Evolutionary conservation across 805 yeast species (phyloP).

Genomic region (Kodamaea leandrae): DNA sequence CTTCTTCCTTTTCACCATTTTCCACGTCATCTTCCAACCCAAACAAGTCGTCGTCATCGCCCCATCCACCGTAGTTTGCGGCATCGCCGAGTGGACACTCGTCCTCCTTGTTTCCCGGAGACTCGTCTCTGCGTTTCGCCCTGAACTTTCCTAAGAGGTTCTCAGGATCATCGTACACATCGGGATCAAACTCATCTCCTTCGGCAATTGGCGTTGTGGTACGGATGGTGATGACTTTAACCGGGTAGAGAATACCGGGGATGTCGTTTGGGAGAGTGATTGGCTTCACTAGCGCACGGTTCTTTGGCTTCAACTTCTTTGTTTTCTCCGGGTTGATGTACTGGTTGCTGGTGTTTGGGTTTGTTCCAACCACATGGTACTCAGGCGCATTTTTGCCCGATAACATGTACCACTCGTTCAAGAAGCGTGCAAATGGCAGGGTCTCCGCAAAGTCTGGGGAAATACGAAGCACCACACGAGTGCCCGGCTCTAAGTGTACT

Average conservation of each 20-base stretch:
- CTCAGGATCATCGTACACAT: not conserved
- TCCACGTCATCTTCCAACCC: not conserved
- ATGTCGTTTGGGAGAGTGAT: slow-evolving; percentile 26
- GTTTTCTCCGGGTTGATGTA: slow-evolving; percentile 9
- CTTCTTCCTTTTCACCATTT: too few species aligned
- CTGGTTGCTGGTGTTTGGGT: slow-evolving; percentile 15
- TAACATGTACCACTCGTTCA: slow-evolving; percentile 36
- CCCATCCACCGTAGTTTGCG: slow-evolving; percentile 2
- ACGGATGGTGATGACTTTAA: slow-evolving; percentile 13
- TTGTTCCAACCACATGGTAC: slow-evolving; percentile 17
- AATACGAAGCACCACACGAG: slow-evolving; percentile 21
- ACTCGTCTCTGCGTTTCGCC: not conserved
- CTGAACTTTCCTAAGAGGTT: not conserved
- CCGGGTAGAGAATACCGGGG: slow-evolving; percentile 30
- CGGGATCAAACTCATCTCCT: not conserved
- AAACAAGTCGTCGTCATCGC: not conserved
- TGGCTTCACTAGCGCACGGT: slow-evolving; percentile 12
- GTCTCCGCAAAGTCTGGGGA: slow-evolving; percentile 23
- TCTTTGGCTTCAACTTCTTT: slow-evolving; percentile 6
- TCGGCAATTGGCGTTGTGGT: not conserved
- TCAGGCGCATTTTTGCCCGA: slow-evolving; percentile 22
- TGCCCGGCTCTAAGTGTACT: slow-evolving; percentile 8
- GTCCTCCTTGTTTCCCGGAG: too few species aligned
- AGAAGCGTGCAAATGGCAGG: slow-evolving; percentile 24
- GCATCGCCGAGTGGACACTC: slow-evolving; percentile 1